Base-by-base conservation (phyloP, 2,329 filamentous ascomycete species). In the Hypoxylon sp. region DNA sequence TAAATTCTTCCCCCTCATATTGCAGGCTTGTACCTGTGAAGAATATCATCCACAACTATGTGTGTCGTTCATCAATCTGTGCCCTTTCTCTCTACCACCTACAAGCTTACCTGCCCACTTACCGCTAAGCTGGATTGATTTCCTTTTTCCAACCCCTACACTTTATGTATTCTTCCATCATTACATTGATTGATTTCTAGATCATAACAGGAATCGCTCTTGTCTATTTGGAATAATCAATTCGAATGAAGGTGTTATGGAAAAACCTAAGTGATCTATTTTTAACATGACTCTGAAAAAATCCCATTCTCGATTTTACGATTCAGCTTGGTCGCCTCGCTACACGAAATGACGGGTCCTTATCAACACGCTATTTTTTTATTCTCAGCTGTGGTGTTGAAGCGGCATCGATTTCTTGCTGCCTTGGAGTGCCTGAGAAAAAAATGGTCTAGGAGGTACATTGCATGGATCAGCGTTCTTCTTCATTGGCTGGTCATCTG, bases 1-100 rank as follows among this genome's bases (percentile, higher is more conserved):
- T 68, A 63, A 70, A 69, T 55, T 69, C 55, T 58, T 60, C 54
- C 61, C 58, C 63, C 62, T 69, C 69, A 66, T 69, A 69, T 69
- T 69, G 21, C 60, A 63, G 55, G 65, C 58, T 70, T 71, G 63
- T 71, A 69, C 67, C 67, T 69, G 21, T 39, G 32, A 67, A 66
- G 48, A 54, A 68, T 65, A 66, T 68, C 62, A 51, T 63, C 67
- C 56, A 62, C 62, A 62, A 47, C 66, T 62, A 58, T 67, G 65
- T 58, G 46, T 42, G 46, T 42, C 53, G 48, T 29, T 47, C 35
- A 53, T 54, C 58, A 35, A 56, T 57, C 57, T 57, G 39, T 66
- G 60, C 66, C 62, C 29, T 61, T 67, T 54, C 46, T 50, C 32
- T 59, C 46, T 42, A 44, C 52, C 19, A 48, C 48, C 51, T 39